Evolutionary conservation across 306 rosid species (phyloP).

Genomic region (Cicer arietinum): DNA sequence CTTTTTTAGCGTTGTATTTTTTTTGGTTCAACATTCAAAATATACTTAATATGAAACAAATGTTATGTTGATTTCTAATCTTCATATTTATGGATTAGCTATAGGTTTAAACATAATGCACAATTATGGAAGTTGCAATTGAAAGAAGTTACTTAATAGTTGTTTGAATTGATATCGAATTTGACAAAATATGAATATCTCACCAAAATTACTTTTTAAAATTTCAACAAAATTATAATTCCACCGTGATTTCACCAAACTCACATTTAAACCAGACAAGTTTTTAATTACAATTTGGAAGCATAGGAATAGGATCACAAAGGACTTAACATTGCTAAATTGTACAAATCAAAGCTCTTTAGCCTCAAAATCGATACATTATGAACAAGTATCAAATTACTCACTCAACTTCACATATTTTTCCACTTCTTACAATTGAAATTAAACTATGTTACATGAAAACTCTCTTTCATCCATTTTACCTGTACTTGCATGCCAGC

Average conservation of each 20-base stretch:
- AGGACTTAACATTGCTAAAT: slow-evolving; percentile 11
- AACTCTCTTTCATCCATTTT: slow-evolving; percentile 65
- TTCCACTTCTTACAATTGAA: not conserved
- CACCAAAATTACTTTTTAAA: too few species aligned
- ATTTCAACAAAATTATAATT: too few species aligned
- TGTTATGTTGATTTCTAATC: not conserved
- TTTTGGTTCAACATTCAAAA: not conserved
- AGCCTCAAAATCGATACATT: slow-evolving; percentile 35
- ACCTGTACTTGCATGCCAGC: slow-evolving; percentile 67
- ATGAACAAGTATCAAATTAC: slow-evolving; percentile 19
- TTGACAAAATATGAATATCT: too few species aligned
- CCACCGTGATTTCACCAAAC: too few species aligned
- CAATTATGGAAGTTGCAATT: slow-evolving; percentile 5
- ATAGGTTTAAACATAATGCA: not conserved
- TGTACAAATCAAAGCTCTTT: slow-evolving; percentile 25
- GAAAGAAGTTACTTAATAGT: not conserved
- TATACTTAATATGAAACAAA: not conserved
- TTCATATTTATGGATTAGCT: not conserved
- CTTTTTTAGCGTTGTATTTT: too few species aligned
- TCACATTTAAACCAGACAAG: too few species aligned
- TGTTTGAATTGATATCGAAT: too few species aligned
- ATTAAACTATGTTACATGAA: slow-evolving; percentile 34
- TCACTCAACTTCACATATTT: slow-evolving; percentile 30
- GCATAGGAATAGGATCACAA: slow-evolving; percentile 11
- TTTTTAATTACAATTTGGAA: slow-evolving; percentile 21